A percentile compares a stretch with the other conserved stretches of the same genome.
Conservation (phyloP, 352 stramenopile species). For the Pythium apleroticum region DNA sequence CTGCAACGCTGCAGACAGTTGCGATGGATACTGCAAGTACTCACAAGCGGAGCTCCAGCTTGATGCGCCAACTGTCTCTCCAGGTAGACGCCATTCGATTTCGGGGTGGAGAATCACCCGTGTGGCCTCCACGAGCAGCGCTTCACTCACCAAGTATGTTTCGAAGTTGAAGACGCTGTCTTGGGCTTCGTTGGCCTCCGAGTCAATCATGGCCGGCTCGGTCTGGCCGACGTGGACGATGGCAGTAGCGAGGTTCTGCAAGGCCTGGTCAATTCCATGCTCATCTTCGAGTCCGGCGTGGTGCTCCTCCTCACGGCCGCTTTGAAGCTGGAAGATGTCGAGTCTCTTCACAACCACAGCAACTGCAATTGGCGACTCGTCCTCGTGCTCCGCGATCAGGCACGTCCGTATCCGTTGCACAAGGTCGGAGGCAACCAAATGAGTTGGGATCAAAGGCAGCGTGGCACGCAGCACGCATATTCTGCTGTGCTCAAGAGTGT, state of each 20-base stretch:
- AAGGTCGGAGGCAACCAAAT: background rate
- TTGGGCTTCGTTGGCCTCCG: constrained; percentile 1
- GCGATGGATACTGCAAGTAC: constrained; percentile 35
- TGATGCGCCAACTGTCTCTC: constrained; percentile 54
- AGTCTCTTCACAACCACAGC: background rate
- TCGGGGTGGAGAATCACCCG: constrained; percentile 46
- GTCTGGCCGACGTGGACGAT: constrained; percentile 11
- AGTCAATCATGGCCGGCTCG: background rate
- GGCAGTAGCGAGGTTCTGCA: constrained; percentile 10
- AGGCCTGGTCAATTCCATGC: background rate
- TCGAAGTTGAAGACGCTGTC: constrained; percentile 40
- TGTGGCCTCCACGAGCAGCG: constrained; percentile 50
- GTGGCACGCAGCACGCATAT: constrained; percentile 4
- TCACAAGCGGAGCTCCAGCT: constrained; percentile 50
- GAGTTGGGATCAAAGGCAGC: background rate
- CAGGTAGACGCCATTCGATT: constrained; percentile 37
- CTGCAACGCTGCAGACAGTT: constrained; percentile 29
- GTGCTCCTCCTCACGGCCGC: background rate
- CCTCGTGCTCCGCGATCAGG: background rate
- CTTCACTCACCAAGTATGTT: constrained; percentile 57
- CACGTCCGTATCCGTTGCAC: background rate
- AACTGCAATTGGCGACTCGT: constrained; percentile 2
- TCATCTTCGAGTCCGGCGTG: background rate
- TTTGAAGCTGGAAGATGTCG: constrained; percentile 13
- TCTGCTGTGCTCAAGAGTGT: constrained; percentile 10